phyloP scores from a whole-genome alignment of 2,329 filamentous ascomycete genomes.

The Kalmusia sp. region DNA sequence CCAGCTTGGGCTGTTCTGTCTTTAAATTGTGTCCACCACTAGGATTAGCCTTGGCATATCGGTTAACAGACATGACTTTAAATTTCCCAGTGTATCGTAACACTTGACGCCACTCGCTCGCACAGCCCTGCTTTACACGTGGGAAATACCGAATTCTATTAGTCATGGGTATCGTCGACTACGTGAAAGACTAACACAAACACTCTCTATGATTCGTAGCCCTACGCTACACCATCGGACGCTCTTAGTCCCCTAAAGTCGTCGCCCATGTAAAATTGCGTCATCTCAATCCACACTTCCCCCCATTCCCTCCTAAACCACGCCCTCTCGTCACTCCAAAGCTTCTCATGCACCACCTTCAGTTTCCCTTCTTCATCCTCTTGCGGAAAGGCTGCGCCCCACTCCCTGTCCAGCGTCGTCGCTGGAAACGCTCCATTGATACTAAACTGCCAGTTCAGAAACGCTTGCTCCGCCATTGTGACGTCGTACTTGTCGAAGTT shows the following conservation, averaged over 20 bases:
- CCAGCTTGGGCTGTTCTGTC: no score
- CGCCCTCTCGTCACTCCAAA: slow-evolving; percentile 30
- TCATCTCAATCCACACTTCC: slow-evolving; percentile 32
- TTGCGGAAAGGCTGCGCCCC: slow-evolving; percentile 36
- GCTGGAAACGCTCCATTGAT: slow-evolving; percentile 36
- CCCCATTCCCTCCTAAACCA: slow-evolving; percentile 37
- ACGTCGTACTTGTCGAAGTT: slow-evolving; percentile 40
- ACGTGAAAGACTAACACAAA: not conserved
- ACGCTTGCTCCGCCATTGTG: slow-evolving; percentile 42
- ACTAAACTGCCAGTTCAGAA: slow-evolving; percentile 43
- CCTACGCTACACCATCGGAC: slow-evolving; percentile 13
- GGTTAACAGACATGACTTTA: no score
- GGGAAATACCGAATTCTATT: no score
- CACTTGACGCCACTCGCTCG: no score
- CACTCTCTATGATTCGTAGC: not conserved
- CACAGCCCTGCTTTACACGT: no score
- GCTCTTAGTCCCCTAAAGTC: slow-evolving; percentile 26
- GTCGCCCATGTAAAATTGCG: slow-evolving; percentile 28
- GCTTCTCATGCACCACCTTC: slow-evolving; percentile 46
- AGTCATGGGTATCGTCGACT: not conserved
- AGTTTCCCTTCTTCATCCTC: slow-evolving; percentile 31
- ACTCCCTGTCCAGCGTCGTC: slow-evolving; percentile 30
- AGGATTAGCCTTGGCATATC: no score
- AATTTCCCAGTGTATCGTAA: no score
- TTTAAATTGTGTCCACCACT: no score